Evolutionary conservation across 2,329 filamentous ascomycete genomes (phyloP), one percentile per base, ranked within the genome.

Genomic region (Sarocladium kiliense): DNA sequence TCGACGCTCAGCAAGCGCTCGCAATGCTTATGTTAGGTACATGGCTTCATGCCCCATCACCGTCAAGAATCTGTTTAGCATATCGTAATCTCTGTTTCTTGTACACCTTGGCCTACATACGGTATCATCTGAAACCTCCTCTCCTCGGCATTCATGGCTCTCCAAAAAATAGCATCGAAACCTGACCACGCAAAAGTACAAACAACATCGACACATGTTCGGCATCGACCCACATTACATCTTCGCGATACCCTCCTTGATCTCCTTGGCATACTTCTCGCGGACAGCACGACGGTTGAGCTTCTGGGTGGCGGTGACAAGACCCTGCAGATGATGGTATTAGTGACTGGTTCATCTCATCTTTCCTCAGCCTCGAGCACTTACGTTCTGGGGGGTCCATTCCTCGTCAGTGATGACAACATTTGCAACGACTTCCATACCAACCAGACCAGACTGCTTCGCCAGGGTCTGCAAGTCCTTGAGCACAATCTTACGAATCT

Each of bases 341-440:
- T 62, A 66, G 59, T 54, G 56, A 26, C 11, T 14, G 2, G 3
- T 23, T n/a, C 3, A 6, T 37, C 14, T 25, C 27, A 51, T 21
- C n/a, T 18, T 51, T 3, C 10, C 18, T 54, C 42, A 54, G 54
- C 41, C 25, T 19, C 7, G 44, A 3, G 16, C 16, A 81, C 88
- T 85, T 76, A 93, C 89, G 67, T 86, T 94, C 57, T 85, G 80
- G 54, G 91, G 88, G 55, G 87, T 93, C 91, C 91, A 96, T 71
- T 95, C 91, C 66, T 93, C 90, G 60, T 93, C 88, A 0, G 86
- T 84, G 56, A 96, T 70, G 25, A 93, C 88, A 19, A 93, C 85
- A 53, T 86, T 89, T 27, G 84, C 80, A 39, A 96, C 78, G 59
- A 87, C 84, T 76, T 95, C 90, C 57, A 94, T 85, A 10, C 81